Evolutionary conservation across 2,329 filamentous ascomycete species (phyloP).

Genomic region (Ophiostoma sp.): DNA sequence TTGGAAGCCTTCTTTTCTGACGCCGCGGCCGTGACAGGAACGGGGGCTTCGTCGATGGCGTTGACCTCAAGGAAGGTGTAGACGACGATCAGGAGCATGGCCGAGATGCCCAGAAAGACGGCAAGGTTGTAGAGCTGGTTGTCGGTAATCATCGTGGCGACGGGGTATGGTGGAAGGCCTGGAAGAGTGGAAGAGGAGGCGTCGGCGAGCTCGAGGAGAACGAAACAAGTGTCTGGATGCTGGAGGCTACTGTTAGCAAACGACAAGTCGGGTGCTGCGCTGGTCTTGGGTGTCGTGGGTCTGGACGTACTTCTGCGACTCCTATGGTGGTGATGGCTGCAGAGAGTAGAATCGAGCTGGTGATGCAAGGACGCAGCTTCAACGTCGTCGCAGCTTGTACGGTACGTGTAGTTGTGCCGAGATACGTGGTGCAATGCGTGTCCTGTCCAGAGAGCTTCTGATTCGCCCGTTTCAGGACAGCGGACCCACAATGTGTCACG

Average conservation of each 20-base stretch:
- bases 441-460: background rate
- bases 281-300: background rate
- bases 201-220: constrained; percentile 3
- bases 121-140: constrained; percentile 83
- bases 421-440: constrained; percentile 15
- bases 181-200: background rate
- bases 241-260: background rate
- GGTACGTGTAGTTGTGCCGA: constrained; percentile 6
- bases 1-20: constrained; percentile 21
- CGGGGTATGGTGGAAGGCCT: background rate
- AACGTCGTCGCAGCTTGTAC: background rate
- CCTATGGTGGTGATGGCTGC: background rate
- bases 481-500: background rate
- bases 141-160: constrained; percentile 82
- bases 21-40: constrained; percentile 15
- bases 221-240: background rate
- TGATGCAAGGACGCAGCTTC: constrained; percentile 18
- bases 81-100: constrained; percentile 87
- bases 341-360: background rate
- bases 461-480: background rate
- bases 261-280: too few species aligned
- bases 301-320: background rate
- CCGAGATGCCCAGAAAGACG: constrained; percentile 81
- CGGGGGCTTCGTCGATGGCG: constrained; percentile 43
- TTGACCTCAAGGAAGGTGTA: constrained; percentile 98